Evolutionary conservation across 495 filamentous ascomycete species (phyloP).

Genomic region (Aspergillus sclerotioniger): DNA sequence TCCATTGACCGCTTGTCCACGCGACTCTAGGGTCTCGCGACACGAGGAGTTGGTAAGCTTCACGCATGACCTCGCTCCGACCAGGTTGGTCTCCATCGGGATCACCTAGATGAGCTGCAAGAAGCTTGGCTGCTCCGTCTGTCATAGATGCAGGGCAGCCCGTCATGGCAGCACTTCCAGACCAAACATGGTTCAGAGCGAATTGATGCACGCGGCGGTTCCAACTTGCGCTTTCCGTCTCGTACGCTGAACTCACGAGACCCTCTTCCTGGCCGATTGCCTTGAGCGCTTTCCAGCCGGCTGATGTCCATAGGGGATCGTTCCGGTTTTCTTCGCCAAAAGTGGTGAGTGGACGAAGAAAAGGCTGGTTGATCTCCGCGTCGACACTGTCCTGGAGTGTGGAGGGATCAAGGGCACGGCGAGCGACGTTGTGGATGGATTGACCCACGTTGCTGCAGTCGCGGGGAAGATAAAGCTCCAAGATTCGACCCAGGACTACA

Average conservation of each 20-base stretch:
- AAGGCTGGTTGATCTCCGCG: not conserved
- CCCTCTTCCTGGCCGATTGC: not conserved
- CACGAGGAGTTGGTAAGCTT: not conserved
- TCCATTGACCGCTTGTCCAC: slow-evolving; percentile 86
- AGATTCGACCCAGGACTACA: not conserved
- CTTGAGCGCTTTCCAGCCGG: not conserved
- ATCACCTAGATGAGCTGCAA: not conserved
- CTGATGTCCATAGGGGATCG: not conserved
- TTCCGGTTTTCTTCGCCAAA: not conserved
- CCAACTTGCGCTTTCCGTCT: not conserved
- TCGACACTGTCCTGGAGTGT: not conserved
- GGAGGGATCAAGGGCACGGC: not conserved
- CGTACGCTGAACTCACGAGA: not conserved
- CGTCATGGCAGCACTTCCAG: not conserved
- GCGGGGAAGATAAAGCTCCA: not conserved
- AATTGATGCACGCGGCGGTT: slow-evolving; percentile 1
- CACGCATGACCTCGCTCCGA: not conserved
- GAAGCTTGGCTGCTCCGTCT: not conserved
- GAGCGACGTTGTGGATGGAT: not conserved
- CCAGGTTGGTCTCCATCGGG: not conserved
- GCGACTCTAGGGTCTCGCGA: not conserved
- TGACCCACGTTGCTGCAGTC: not conserved
- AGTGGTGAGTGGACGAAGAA: not conserved
- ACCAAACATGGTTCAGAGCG: not conserved
- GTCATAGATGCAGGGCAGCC: not conserved